These are phyloP conservation scores for Nicotiana obtusifolia DNA, from an alignment of 257 asterid species.

Conservation along the genomic window DNA sequence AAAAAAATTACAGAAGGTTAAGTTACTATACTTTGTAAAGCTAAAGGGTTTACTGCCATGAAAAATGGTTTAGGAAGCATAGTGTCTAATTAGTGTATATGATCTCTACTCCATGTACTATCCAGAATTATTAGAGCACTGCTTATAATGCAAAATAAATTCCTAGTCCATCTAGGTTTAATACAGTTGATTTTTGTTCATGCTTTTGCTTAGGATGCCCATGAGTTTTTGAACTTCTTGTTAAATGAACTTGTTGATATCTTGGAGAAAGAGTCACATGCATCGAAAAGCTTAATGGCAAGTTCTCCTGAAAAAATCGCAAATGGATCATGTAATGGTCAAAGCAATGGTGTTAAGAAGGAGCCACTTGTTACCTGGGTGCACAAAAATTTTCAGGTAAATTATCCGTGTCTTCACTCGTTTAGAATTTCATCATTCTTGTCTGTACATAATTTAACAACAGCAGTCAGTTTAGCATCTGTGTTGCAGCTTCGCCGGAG, in stretches of 20 bases:
- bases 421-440: neutral
- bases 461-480: neutral
- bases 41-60: neutral
- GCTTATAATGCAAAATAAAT: neutral
- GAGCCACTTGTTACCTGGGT: constrained; percentile 79
- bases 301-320: constrained; percentile 29
- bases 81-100: neutral
- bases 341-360: constrained; percentile 45
- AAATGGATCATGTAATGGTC: constrained; percentile 48
- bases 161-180: neutral
- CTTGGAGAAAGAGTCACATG: constrained; percentile 75
- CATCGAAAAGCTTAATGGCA: constrained; percentile 30
- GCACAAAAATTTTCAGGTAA: constrained; percentile 87
- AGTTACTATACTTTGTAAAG: neutral
- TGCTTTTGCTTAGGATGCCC: constrained; percentile 65
- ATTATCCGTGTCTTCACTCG: neutral
- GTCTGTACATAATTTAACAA: neutral
- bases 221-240: constrained; percentile 80
- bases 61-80: neutral
- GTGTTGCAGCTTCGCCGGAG: neutral
- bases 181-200: constrained; percentile 2
- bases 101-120: neutral
- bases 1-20: neutral
- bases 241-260: constrained; percentile 80
- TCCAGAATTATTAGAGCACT: neutral